phyloP scores from a whole-genome alignment of 75 land plant genomes.

The Cryptomeria japonica region DNA sequence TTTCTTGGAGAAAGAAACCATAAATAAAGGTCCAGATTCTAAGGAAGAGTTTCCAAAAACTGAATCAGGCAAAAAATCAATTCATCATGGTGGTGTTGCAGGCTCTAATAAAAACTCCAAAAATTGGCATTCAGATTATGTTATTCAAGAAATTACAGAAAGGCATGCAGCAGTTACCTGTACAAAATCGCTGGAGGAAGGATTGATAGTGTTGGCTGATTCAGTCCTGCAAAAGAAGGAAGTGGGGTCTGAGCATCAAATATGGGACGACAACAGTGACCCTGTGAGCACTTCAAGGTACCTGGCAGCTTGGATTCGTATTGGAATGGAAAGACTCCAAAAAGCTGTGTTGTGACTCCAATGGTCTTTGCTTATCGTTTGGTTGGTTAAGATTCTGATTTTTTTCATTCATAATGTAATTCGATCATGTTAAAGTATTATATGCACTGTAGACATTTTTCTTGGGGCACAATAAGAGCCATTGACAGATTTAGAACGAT shows the following conservation, averaged over 20 bases:
- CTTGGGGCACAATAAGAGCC: neutral
- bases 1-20: conserved; percentile 9
- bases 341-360: neutral
- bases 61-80: neutral
- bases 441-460: neutral
- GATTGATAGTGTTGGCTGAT: conserved; percentile 27
- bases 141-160: conserved; percentile 37
- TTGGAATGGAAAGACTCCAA: neutral
- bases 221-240: neutral
- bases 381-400: neutral
- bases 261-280: neutral
- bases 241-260: neutral
- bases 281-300: neutral
- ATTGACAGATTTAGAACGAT: neutral
- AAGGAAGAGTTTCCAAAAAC: neutral
- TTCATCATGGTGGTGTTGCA: neutral
- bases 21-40: conserved; percentile 8
- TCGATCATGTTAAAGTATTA: neutral
- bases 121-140: neutral
- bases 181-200: conserved; percentile 24
- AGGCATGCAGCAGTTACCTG: conserved; percentile 34
- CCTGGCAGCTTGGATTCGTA: neutral
- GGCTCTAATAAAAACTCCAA: neutral
- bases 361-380: neutral
- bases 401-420: neutral